Base-by-base conservation (phyloP, 2,329 filamentous ascomycete genomes). In the Neonectria ditissima region DNA sequence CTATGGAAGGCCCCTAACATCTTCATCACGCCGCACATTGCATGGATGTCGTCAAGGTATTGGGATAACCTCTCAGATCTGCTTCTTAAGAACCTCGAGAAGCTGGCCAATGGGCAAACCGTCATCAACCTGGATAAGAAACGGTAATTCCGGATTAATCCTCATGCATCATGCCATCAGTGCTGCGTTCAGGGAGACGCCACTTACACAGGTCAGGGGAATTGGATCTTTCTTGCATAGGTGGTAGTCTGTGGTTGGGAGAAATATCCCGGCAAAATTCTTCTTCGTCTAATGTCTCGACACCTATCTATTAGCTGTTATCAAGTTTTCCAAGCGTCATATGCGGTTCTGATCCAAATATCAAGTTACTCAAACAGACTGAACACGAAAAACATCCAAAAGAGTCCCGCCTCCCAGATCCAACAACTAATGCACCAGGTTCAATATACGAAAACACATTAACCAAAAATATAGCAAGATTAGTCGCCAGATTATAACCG, bases 1-100 rank as follows among this genome's bases (percentile, higher is more conserved):
- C 77, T 93, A 26, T 92, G 91, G 88, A 84, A 82, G 51, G 80
- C 87, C 45, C 83, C 86, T 3, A 92, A 92, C 75, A 81, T 89
- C 16, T 83, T 89, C 64, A 84, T 93, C 52, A 77, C 79, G 10
- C 80, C 80, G 4, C 80, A 82, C 56, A 63, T 80, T 18, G 76
- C 74, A 26, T 79, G 77, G 73, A 69, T 74, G 62, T 76, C 77
- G 13, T 69, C 72, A 5, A 66, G 61, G 20, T 67, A 76, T n/a
- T 68, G 71, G 47, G 57, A 69, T 6, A 68, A 77, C 5, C 63
- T 76, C 1, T 34, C 71, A 20, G 73, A 60, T 0, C 63, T 79
- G 5, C 52, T 79, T 0, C 65, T 75, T 24, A 57, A 62, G 18
- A 80, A 80, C 22, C 60, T 79, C 24, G 73, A 73, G 53, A 69